phyloP scores from a whole-genome alignment of 1,139 yeast species.

The Geotrichum cucujoidarum region DNA sequence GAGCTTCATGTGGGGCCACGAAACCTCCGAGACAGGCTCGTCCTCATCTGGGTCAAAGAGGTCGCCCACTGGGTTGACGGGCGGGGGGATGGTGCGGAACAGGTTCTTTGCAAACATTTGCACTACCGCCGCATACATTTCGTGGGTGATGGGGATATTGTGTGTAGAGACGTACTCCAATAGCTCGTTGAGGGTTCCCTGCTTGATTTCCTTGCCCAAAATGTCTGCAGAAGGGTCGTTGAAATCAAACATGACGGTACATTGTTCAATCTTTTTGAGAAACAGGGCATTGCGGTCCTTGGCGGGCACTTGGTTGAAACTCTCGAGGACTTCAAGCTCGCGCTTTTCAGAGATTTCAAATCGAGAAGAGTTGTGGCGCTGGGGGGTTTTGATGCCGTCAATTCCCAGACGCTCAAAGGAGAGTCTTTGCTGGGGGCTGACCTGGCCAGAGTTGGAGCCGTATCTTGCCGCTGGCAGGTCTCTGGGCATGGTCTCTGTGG shows the following conservation, averaged over 20 bases:
- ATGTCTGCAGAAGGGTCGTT: constrained; percentile 89
- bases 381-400: constrained; percentile 72
- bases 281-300: constrained; percentile 80
- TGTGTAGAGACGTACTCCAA: constrained; percentile 83
- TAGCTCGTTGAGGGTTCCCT: constrained; percentile 80
- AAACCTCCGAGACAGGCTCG: constrained; percentile 92
- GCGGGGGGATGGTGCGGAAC: constrained; percentile 96
- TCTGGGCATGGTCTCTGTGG: constrained; percentile 39
- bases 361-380: constrained; percentile 88
- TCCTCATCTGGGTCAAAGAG: constrained; percentile 97
- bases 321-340: constrained; percentile 77
- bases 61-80: constrained; percentile 95
- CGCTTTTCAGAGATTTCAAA: constrained; percentile 72
- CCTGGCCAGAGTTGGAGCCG: constrained; percentile 13
- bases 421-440: constrained; percentile 24
- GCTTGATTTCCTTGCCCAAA: constrained; percentile 87
- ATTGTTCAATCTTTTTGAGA: constrained; percentile 85
- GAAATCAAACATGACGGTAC: constrained; percentile 91
- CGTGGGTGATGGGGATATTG: constrained; percentile 75
- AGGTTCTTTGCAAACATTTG: constrained; percentile 84
- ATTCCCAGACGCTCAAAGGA: constrained; percentile 42
- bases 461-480: constrained; percentile 33
- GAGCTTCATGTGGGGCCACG: constrained; percentile 99
- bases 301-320: constrained; percentile 84
- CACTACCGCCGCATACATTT: constrained; percentile 83